phyloP scores from a whole-genome alignment of 2,329 filamentous ascomycete genomes.

The Fusarium chaquense region DNA sequence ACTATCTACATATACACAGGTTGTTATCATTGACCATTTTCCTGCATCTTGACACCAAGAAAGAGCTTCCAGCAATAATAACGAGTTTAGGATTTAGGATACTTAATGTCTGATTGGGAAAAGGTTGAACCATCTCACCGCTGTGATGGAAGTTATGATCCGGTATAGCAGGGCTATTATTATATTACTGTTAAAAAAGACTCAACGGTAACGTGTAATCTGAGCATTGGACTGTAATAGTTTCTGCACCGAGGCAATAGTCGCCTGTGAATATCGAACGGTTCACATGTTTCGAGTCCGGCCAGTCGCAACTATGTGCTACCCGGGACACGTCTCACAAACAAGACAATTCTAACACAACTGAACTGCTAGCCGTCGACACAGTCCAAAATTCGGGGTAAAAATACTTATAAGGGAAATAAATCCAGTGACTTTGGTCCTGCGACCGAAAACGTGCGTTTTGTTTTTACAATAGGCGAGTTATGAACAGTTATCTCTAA shows the following conservation, averaged over 20 bases:
- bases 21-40: not conserved
- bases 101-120: too few relatives aligned
- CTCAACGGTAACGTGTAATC: not conserved
- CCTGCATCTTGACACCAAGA: not conserved
- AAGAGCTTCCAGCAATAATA: not conserved
- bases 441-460: constrained; percentile 2
- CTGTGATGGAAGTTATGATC: not conserved
- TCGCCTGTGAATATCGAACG: constrained; percentile 10
- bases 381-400: not conserved
- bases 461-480: not conserved
- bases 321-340: constrained; percentile 38
- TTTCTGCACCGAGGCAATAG: constrained; percentile 1
- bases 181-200: not conserved
- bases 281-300: constrained; percentile 18
- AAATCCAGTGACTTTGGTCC: not conserved
- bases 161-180: not conserved
- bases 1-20: not conserved
- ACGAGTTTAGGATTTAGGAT: too few relatives aligned
- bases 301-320: constrained; percentile 36
- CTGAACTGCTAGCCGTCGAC: not conserved
- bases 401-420: not conserved
- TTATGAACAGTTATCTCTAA: not conserved
- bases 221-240: not conserved
- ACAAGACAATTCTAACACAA: constrained; percentile 1
- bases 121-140: not conserved